Evolutionary conservation across 306 rosid species (phyloP).

Genomic region (Malus fusca): DNA sequence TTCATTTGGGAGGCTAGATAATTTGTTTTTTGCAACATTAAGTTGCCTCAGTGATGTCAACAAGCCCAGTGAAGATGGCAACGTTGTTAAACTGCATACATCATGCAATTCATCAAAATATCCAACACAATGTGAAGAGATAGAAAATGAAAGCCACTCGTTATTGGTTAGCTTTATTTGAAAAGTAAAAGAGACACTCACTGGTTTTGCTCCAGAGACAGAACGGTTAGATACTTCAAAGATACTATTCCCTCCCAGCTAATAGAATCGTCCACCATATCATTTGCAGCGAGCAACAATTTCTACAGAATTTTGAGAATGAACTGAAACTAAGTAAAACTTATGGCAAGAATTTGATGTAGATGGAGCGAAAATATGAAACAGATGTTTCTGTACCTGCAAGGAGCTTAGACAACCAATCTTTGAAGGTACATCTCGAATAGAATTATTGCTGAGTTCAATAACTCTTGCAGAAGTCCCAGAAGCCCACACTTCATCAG

Average conservation of each 20-base stretch:
- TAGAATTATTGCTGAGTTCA: slow-evolving; percentile 55
- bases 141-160: background rate
- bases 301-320: slow-evolving; percentile 45
- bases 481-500: slow-evolving; percentile 73
- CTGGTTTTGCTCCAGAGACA: slow-evolving; percentile 70
- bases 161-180: background rate
- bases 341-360: background rate
- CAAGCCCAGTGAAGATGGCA: slow-evolving; percentile 59
- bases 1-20: slow-evolving; percentile 63
- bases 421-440: slow-evolving; percentile 45
- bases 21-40: slow-evolving; percentile 58
- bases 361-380: slow-evolving; percentile 4
- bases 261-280: slow-evolving; percentile 42
- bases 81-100: slow-evolving; percentile 49
- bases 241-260: slow-evolving; percentile 63
- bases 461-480: slow-evolving; percentile 59
- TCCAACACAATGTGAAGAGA: background rate
- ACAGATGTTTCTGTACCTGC: slow-evolving; percentile 38
- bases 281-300: slow-evolving; percentile 49
- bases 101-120: background rate
- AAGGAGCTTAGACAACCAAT: slow-evolving; percentile 43
- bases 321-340: slow-evolving; percentile 7
- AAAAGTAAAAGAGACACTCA: slow-evolving; percentile 32
- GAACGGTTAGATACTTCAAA: slow-evolving; percentile 51
- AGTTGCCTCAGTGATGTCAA: slow-evolving; percentile 62